These are phyloP conservation scores for Arabidopsis lyrata DNA, from an alignment of 441 rosid species.

Conservation along the genomic window DNA sequence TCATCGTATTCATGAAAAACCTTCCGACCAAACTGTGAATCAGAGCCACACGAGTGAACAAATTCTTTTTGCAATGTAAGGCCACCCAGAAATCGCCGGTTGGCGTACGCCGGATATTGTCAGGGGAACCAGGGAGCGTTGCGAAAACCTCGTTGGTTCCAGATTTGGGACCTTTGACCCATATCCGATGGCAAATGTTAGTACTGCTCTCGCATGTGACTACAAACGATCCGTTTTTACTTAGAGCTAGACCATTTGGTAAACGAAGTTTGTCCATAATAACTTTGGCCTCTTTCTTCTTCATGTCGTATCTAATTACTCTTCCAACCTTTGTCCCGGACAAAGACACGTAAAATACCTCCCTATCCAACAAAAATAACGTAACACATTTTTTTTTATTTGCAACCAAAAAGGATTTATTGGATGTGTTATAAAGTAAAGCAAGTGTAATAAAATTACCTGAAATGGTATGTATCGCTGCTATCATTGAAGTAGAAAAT, in stretches of 20 bases:
- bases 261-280: constrained; percentile 56
- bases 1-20: constrained; percentile 60
- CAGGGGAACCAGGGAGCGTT: constrained; percentile 54
- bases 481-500: constrained; percentile 74
- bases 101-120: constrained; percentile 55
- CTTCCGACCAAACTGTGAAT: constrained; percentile 55
- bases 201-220: constrained; percentile 54
- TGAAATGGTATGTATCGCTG: constrained; percentile 60
- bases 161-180: constrained; percentile 61
- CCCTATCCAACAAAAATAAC: constrained; percentile 43
- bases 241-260: constrained; percentile 73
- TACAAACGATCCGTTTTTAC: constrained; percentile 61
- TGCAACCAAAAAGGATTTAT: too few species aligned
- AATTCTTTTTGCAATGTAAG: constrained; percentile 52
- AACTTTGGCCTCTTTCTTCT: constrained; percentile 49
- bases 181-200: constrained; percentile 47
- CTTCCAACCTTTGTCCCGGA: constrained; percentile 58
- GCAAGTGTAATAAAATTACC: constrained; percentile 43
- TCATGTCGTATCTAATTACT: constrained; percentile 58
- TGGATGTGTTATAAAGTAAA: too few species aligned
- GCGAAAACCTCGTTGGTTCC: constrained; percentile 49
- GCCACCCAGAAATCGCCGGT: constrained; percentile 79
- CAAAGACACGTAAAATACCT: constrained; percentile 32
- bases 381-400: background rate
- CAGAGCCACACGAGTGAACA: constrained; percentile 41